Evolutionary conservation across 441 rosid genomes (phyloP).

Genomic region (Macaranga tanarius): DNA sequence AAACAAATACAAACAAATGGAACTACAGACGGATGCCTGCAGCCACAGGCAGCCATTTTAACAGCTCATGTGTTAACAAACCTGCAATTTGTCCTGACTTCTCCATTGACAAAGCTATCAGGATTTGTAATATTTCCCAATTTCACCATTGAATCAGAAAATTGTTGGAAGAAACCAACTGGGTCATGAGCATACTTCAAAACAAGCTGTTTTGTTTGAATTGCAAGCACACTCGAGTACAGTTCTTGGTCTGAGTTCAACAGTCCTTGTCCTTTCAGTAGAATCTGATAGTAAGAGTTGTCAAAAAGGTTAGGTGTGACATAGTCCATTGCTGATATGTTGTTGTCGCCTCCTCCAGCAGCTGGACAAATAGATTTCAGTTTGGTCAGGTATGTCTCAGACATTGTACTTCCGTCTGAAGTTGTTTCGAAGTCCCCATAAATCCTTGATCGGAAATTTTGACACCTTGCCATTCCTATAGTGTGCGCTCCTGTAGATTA

Average conservation of each 20-base stretch:
- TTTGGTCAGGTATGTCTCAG: slow-evolving; percentile 48
- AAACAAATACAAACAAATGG: slow-evolving; percentile 12
- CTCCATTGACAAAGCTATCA: slow-evolving; percentile 51
- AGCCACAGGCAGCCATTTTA: neutral
- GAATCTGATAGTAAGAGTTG: slow-evolving; percentile 67
- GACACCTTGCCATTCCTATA: slow-evolving; percentile 78
- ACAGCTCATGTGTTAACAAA: slow-evolving; percentile 42
- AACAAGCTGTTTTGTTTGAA: slow-evolving; percentile 49
- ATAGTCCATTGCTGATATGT: slow-evolving; percentile 64
- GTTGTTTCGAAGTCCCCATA: slow-evolving; percentile 47
- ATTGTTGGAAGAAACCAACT: slow-evolving; percentile 61
- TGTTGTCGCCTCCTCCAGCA: slow-evolving; percentile 34
- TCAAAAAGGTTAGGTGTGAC: slow-evolving; percentile 75
- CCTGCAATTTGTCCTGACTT: slow-evolving; percentile 65
- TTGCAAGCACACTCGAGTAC: slow-evolving; percentile 49
- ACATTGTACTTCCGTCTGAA: slow-evolving; percentile 37
- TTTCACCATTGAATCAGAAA: slow-evolving; percentile 63
- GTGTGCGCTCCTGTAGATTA: slow-evolving; percentile 71
- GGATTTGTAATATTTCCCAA: slow-evolving; percentile 56
- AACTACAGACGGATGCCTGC: neutral
- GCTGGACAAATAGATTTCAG: slow-evolving; percentile 60
- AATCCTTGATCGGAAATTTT: slow-evolving; percentile 53
- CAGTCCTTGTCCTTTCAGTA: slow-evolving; percentile 72
- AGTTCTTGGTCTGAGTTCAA: slow-evolving; percentile 84
- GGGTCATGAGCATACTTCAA: slow-evolving; percentile 57